phyloP scores from a whole-genome alignment of 345 rosid species.

The Euphorbia tirucalli region DNA sequence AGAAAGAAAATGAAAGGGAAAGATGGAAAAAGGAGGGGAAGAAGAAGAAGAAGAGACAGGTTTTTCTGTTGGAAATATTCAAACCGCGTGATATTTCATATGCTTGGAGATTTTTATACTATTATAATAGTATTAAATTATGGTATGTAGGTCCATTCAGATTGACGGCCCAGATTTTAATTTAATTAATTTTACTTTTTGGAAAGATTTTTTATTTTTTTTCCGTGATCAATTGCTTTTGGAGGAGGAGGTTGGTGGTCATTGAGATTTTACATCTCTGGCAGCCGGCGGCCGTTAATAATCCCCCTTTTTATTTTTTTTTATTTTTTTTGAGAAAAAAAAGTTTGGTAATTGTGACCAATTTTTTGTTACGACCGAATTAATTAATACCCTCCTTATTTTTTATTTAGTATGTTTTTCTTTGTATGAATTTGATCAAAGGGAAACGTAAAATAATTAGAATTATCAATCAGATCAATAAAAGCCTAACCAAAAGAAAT shows the following conservation, averaged over 20 bases:
- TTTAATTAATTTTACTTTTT: too few relatives aligned
- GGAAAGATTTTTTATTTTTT: neutral
- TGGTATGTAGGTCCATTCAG: neutral
- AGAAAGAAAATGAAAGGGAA: neutral
- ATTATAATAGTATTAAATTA: too few relatives aligned
- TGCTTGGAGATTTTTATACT: neutral
- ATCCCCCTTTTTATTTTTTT: neutral
- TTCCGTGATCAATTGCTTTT: neutral
- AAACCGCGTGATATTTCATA: slow-evolving; percentile 8
- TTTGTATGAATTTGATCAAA: too few relatives aligned
- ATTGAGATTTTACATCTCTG: too few relatives aligned
- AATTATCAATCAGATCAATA: too few relatives aligned
- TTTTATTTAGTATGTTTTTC: too few relatives aligned
- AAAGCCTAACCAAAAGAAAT: too few relatives aligned
- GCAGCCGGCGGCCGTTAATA: neutral
- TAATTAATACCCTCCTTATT: too few relatives aligned
- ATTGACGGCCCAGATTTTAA: slow-evolving; percentile 16
- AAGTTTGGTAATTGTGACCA: too few relatives aligned
- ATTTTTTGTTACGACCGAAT: too few relatives aligned
- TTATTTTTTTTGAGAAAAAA: too few relatives aligned
- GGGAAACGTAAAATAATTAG: too few relatives aligned
- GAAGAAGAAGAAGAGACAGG: slow-evolving; percentile 11
- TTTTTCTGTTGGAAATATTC: slow-evolving; percentile 30
- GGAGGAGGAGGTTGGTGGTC: neutral
- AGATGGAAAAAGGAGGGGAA: neutral